Evolutionary conservation across 139 green algal species (phyloP).

Genomic region (Diplosphaera chodatii): DNA sequence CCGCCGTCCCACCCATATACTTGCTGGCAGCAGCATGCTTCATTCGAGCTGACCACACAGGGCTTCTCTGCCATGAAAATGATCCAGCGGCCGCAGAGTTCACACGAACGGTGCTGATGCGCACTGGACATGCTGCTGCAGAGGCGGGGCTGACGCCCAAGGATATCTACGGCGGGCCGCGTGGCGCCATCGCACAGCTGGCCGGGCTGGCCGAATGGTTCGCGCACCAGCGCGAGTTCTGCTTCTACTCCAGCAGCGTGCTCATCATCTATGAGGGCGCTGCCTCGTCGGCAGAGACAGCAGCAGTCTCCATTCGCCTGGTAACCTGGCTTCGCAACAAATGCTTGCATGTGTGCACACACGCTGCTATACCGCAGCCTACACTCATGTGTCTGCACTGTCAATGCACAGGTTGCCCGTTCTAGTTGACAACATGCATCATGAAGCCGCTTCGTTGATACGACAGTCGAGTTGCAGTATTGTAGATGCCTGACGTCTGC

Average conservation of each 20-base stretch:
- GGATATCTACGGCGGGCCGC: slow-evolving; percentile 45
- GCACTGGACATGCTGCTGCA: neutral
- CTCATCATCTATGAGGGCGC: slow-evolving; percentile 76
- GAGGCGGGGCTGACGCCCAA: slow-evolving; percentile 1
- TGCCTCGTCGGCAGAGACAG: slow-evolving; percentile 31
- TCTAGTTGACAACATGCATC: neutral
- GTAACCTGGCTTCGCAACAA: neutral
- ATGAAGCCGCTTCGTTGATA: too few relatives aligned
- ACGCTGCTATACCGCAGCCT: neutral
- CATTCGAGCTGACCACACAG: too few relatives aligned
- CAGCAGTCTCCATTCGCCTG: slow-evolving; percentile 22
- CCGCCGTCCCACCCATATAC: too few relatives aligned
- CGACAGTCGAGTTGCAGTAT: neutral
- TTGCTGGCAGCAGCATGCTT: too few relatives aligned
- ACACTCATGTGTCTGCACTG: neutral
- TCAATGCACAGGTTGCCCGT: neutral
- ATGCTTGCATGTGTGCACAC: neutral
- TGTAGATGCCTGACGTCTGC: slow-evolving; percentile 23
- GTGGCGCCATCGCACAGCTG: slow-evolving; percentile 55
- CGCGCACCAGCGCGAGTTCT: slow-evolving; percentile 53
- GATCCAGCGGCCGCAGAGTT: too few relatives aligned
- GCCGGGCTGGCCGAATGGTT: slow-evolving; percentile 55
- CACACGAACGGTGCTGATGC: too few relatives aligned
- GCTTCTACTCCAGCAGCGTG: slow-evolving; percentile 68
- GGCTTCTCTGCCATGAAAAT: too few relatives aligned